Conservation (phyloP, 352 stramenopile species). For the Pythium apleroticum region DNA sequence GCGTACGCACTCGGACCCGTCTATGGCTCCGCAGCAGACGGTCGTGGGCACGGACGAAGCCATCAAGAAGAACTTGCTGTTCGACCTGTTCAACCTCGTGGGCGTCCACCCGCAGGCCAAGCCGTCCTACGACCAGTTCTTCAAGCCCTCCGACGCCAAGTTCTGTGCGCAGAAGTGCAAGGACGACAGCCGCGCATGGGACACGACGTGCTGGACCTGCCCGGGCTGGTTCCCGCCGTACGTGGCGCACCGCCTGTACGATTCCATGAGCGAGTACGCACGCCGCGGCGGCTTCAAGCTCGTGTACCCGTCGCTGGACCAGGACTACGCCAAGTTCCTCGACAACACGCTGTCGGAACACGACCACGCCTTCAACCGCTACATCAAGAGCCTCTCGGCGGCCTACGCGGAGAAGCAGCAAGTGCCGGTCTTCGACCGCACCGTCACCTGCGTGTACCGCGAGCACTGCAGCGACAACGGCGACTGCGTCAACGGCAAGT, state of each 20-base stretch:
- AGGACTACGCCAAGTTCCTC: conserved; percentile 57
- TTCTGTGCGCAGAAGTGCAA: conserved; percentile 68
- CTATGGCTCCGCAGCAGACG: conserved; percentile 46
- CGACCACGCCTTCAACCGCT: conserved; percentile 69
- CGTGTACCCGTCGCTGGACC: conserved; percentile 61
- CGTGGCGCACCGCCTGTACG: conserved; percentile 57
- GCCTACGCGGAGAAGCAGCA: conserved; percentile 48
- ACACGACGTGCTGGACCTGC: conserved; percentile 75
- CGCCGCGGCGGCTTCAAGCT: conserved; percentile 71
- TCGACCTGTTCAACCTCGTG: conserved; percentile 68
- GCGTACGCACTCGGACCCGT: conserved; percentile 75
- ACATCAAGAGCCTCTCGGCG: conserved; percentile 64
- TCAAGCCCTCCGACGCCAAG: conserved; percentile 35
- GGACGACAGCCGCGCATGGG: conserved; percentile 61
- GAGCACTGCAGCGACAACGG: conserved; percentile 82
- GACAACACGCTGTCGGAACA: conserved; percentile 57
- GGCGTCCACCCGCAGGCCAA: conserved; percentile 63
- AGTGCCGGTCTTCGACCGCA: conserved; percentile 36
- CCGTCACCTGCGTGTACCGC: conserved; percentile 67
- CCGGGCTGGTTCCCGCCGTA: conserved; percentile 68
- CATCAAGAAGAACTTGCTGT: conserved; percentile 62
- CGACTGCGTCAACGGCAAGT: conserved; percentile 81
- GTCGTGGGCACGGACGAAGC: conserved; percentile 65
- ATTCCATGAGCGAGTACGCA: conserved; percentile 57
- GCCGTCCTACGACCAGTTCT: conserved; percentile 63